Evolutionary conservation across 768 basidiomycete species (phyloP).

Genomic region (Chalciporus pseudorubinellus): DNA sequence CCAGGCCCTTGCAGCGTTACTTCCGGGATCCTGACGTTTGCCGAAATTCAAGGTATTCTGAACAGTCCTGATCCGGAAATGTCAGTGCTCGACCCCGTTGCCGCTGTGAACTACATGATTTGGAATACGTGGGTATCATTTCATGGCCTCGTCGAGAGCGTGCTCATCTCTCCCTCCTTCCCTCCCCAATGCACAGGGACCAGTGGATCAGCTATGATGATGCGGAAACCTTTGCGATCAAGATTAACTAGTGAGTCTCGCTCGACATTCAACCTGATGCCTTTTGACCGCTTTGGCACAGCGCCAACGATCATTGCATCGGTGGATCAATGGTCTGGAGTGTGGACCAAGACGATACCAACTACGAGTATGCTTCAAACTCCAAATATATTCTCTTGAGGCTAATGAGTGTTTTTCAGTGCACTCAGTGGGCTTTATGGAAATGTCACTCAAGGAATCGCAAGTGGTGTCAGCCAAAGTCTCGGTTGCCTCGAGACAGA

Average conservation of each 20-base stretch:
- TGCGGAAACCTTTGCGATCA: not conserved
- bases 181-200: not conserved
- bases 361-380: not conserved
- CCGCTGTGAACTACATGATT: not conserved
- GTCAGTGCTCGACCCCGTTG: not conserved
- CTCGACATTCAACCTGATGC: not conserved
- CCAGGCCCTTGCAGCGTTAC: not conserved
- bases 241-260: not conserved
- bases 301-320: not conserved
- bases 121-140: not conserved
- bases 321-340: not conserved
- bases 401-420: not conserved
- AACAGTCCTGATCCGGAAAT: not conserved
- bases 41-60: not conserved
- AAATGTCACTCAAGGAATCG: not conserved
- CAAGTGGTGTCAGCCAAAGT: not conserved
- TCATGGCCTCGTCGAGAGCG: not conserved
- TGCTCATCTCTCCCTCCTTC: too few species aligned
- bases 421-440: not conserved
- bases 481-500: not conserved
- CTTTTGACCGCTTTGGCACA: not conserved
- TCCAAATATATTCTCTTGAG: too few species aligned
- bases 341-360: not conserved
- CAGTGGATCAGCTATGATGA: not conserved
- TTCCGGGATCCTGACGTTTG: not conserved